Evolutionary conservation across 352 stramenopile genomes (phyloP), one percentile per base, ranked within the genome.

Genomic region (Pythium volutum): DNA sequence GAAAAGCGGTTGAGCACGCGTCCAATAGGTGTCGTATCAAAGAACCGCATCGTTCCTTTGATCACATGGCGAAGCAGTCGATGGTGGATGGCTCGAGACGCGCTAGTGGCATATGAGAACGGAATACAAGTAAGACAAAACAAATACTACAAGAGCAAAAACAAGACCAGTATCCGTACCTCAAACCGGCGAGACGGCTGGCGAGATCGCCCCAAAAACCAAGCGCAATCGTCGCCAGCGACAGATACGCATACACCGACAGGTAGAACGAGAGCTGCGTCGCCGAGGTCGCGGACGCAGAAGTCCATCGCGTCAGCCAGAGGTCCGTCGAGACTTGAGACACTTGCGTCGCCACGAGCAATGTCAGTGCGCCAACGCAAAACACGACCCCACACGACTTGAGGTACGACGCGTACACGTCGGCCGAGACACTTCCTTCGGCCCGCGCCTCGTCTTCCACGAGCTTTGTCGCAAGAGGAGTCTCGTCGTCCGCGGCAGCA

Each of bases 41-140:
- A 97, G 67, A 95, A 97, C 27, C 77, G 71, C 84, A 96, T 91
- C 16, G 85, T 91, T 5, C 81, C 87, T 27, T 75, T 75, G 20
- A 93, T 74, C 4, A 97, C 57, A 34, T 72, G 67, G 20, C 76
- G 68, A 38, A 96, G 64, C 29, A 97, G 60, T 9, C 51, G 59
- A 47, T 82, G 43, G 61, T 95, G 86, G 22, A 95, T 86, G 39
- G 34, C 54, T 48, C 76, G 76, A 5, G 83, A 91, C 4, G 82
- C 81, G 48, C 77, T 91, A 23, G 45, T 18, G 29, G n/a, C n/a
- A n/a, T n/a, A n/a, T n/a, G n/a, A n/a, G n/a, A 15, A 33, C 11
- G 4, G 10, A 51, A 51, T 33, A 27, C 29, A 31, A 50, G 26
- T 47, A 0, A 48, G 46, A 15, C 33, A 38, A 7, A 38, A 38